Conservation (phyloP, 768 basidiomycete genomes). For the Kondoa malvinella region DNA sequence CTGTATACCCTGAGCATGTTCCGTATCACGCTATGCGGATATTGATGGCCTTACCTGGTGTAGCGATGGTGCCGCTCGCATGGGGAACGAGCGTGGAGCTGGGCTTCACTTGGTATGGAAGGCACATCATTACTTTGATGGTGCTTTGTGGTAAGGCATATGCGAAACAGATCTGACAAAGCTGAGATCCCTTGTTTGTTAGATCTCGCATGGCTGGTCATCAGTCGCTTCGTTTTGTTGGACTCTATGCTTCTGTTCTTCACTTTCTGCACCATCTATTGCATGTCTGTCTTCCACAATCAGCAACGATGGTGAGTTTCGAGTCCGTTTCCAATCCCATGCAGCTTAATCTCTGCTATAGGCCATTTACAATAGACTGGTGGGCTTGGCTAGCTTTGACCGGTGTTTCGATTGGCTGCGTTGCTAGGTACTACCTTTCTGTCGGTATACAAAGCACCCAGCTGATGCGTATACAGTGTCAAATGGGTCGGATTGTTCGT, state of each 20-base stretch:
- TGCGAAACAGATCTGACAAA: too few relatives aligned
- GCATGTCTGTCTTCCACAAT: slow-evolving; percentile 88
- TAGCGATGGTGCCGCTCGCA: slow-evolving; percentile 81
- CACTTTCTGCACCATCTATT: slow-evolving; percentile 91
- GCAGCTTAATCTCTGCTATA: slow-evolving; percentile 29
- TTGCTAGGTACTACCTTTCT: slow-evolving; percentile 48
- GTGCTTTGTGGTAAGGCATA: slow-evolving; percentile 73
- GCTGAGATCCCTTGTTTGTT: background rate
- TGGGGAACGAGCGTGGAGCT: slow-evolving; percentile 95
- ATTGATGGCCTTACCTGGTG: slow-evolving; percentile 82
- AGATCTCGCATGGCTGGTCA: slow-evolving; percentile 95
- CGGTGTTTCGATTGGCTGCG: slow-evolving; percentile 84
- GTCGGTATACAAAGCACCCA: too few relatives aligned
- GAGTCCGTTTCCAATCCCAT: background rate
- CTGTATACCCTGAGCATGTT: slow-evolving; percentile 59
- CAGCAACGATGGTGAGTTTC: slow-evolving; percentile 74
- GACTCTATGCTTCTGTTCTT: slow-evolving; percentile 99
- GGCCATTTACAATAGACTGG: slow-evolving; percentile 91
- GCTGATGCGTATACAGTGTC: slow-evolving; percentile 49
- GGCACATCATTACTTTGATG: slow-evolving; percentile 86
- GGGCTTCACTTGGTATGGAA: slow-evolving; percentile 73
- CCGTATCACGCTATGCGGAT: slow-evolving; percentile 92
- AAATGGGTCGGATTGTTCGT: slow-evolving; percentile 95
- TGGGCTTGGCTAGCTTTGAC: slow-evolving; percentile 90
- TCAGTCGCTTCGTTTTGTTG: slow-evolving; percentile 89